Conservation (phyloP, 1,139 yeast species). For the Arxiozyma bovina region DNA sequence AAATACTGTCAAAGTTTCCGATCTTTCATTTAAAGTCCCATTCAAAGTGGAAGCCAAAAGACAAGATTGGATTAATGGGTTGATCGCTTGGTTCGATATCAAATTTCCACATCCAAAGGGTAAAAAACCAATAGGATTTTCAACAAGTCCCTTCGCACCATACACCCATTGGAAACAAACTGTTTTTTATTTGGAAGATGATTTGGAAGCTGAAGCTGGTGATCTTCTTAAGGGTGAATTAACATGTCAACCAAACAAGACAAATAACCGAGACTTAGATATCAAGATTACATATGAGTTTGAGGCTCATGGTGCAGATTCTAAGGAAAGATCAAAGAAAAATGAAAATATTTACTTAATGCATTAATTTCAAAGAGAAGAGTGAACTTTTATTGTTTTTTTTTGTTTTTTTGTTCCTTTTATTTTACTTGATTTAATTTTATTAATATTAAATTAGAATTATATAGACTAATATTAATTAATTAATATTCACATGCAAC, state of each 20-base stretch:
- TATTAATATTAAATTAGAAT: not conserved
- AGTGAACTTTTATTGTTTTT: not conserved
- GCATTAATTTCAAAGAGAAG: conserved; percentile 20
- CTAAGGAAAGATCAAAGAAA: conserved; percentile 43
- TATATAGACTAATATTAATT: not conserved
- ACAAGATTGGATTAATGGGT: conserved; percentile 78
- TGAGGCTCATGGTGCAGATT: conserved; percentile 44
- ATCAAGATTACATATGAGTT: conserved; percentile 50
- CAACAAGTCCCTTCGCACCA: conserved; percentile 74
- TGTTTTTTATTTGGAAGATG: conserved; percentile 82
- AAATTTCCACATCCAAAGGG: conserved; percentile 60
- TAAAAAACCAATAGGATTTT: conserved; percentile 49
- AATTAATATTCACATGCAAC: conserved; percentile 1
- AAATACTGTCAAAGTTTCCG: conserved; percentile 77
- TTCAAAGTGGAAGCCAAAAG: conserved; percentile 68
- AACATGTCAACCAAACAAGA: conserved; percentile 64
- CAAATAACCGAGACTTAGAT: conserved; percentile 80
- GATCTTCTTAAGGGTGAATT: conserved; percentile 66
- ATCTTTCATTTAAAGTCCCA: conserved; percentile 61
- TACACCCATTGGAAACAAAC: conserved; percentile 98
- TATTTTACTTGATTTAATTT: not conserved
- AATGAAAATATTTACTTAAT: conserved; percentile 26
- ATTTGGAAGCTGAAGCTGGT: conserved; percentile 66
- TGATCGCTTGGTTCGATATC: conserved; percentile 91
- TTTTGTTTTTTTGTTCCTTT: not conserved